Evolutionary conservation across 2,329 filamentous ascomycete species (phyloP).

Genomic region (Zasmidium cellare): DNA sequence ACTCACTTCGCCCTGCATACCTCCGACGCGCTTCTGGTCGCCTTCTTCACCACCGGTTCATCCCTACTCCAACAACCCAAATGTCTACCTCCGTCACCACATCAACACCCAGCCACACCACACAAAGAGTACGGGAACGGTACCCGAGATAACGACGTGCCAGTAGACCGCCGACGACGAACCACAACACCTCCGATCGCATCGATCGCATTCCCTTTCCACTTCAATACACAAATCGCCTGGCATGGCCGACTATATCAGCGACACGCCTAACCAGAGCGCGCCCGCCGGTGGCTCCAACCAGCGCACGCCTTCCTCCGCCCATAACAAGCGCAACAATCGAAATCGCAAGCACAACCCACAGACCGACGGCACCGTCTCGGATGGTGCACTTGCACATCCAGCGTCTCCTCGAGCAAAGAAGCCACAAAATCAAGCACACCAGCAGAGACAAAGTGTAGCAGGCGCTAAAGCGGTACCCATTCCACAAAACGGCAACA

Average conservation of each 20-base stretch:
- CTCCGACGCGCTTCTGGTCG: neutral
- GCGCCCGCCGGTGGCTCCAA: constrained; percentile 15
- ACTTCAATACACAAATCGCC: neutral
- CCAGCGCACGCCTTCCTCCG: constrained; percentile 25
- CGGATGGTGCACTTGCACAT: constrained; percentile 27
- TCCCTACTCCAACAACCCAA: constrained; percentile 10
- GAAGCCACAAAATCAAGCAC: constrained; percentile 6
- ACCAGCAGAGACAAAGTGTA: constrained; percentile 24
- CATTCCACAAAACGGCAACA: constrained; percentile 18
- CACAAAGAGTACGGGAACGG: constrained; percentile 23
- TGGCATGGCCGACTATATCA: constrained; percentile 19
- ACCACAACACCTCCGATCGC: neutral
- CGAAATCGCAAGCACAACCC: constrained; percentile 31
- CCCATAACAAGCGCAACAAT: constrained; percentile 31
- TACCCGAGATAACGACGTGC: constrained; percentile 22
- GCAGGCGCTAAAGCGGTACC: constrained; percentile 12
- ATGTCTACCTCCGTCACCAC: constrained; percentile 27
- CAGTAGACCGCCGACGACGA: constrained; percentile 7
- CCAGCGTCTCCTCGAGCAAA: constrained; percentile 23
- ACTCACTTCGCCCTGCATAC: constrained; percentile 3
- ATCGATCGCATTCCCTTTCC: constrained; percentile 11
- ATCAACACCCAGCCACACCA: constrained; percentile 15
- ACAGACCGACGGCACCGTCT: constrained; percentile 26
- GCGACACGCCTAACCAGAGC: constrained; percentile 14
- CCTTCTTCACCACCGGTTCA: neutral